phyloP scores from a whole-genome alignment of 1,284 basidiomycete species.

The Ceratobasidium sp. region DNA sequence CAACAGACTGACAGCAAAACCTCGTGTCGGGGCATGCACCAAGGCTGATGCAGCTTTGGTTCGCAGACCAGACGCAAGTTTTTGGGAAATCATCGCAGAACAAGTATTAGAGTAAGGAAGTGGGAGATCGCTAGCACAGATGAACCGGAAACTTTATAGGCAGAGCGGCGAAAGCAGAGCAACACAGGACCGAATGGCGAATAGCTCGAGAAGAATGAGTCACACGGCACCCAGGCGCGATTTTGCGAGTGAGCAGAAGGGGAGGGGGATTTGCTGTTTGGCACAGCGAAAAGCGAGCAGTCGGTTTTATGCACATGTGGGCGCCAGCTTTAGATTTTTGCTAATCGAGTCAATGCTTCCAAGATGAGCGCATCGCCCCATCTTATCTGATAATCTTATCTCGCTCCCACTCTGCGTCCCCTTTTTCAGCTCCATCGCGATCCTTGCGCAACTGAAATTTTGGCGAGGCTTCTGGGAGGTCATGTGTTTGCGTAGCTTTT shows the following conservation, averaged over 20 bases:
- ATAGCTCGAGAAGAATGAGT: conserved; percentile 13
- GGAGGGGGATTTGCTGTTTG: conserved; percentile 34
- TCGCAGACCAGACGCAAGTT: conserved; percentile 16
- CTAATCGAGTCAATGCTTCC: conserved; percentile 19
- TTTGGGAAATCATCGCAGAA: conserved; percentile 32
- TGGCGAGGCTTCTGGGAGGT: conserved; percentile 1
- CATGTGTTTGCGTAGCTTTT: too few relatives aligned
- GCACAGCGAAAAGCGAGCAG: conserved; percentile 27
- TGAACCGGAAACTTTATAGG: conserved; percentile 10
- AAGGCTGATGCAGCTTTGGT: conserved; percentile 6
- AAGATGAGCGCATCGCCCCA: not conserved
- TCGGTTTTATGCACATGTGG: conserved; percentile 20
- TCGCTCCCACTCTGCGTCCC: not conserved
- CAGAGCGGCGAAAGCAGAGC: not conserved
- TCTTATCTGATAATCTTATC: conserved; percentile 36
- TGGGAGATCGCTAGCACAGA: conserved; percentile 3
- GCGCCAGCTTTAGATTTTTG: conserved; percentile 11
- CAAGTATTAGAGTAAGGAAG: not conserved
- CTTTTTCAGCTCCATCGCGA: conserved; percentile 9
- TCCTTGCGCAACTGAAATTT: conserved; percentile 16
- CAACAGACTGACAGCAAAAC: conserved; percentile 20
- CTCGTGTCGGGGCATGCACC: not conserved
- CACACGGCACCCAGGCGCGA: not conserved
- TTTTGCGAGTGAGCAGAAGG: conserved; percentile 27
- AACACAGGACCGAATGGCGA: not conserved